Evolutionary conservation across 2,329 filamentous ascomycete species (phyloP).

Genomic region (Stemphylium vesicarium): DNA sequence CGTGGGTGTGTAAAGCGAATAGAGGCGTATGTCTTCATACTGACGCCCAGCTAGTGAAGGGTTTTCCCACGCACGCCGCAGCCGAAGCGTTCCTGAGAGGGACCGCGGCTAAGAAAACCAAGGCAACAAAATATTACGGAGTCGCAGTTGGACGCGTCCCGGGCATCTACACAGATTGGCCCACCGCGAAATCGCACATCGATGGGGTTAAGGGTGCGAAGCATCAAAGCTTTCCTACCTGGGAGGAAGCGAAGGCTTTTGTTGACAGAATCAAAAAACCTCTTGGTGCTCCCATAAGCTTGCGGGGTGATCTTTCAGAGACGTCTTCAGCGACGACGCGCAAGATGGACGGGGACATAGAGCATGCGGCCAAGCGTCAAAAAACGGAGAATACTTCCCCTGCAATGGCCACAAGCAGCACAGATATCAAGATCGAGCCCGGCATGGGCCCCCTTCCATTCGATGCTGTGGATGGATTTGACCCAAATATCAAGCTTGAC

Average conservation of each 20-base stretch:
- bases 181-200: conserved; percentile 74
- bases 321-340: conserved; percentile 28
- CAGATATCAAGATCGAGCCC: conserved; percentile 47
- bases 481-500: conserved; percentile 63
- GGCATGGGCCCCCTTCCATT: conserved; percentile 62
- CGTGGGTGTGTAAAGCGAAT: conserved; percentile 37
- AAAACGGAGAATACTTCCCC: conserved; percentile 41
- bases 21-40: not conserved
- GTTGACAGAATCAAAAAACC: conserved; percentile 56
- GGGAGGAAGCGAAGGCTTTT: conserved; percentile 77
- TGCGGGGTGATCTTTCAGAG: conserved; percentile 37
- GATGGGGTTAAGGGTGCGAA: conserved; percentile 72
- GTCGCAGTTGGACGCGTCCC: conserved; percentile 64
- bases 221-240: conserved; percentile 57
- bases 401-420: conserved; percentile 14
- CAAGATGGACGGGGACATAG: conserved; percentile 20
- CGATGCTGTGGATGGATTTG: conserved; percentile 67
- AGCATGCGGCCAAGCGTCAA: conserved; percentile 45
- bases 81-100: conserved; percentile 79
- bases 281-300: conserved; percentile 30
- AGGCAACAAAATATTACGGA: conserved; percentile 63
- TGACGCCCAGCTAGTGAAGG: conserved; percentile 68
- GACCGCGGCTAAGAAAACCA: conserved; percentile 50
- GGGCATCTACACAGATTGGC: conserved; percentile 71
- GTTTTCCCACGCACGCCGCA: conserved; percentile 74